These are phyloP conservation scores for Aspergillus heteromorphus DNA, from an alignment of 495 filamentous ascomycete genomes.

Conservation along the genomic window DNA sequence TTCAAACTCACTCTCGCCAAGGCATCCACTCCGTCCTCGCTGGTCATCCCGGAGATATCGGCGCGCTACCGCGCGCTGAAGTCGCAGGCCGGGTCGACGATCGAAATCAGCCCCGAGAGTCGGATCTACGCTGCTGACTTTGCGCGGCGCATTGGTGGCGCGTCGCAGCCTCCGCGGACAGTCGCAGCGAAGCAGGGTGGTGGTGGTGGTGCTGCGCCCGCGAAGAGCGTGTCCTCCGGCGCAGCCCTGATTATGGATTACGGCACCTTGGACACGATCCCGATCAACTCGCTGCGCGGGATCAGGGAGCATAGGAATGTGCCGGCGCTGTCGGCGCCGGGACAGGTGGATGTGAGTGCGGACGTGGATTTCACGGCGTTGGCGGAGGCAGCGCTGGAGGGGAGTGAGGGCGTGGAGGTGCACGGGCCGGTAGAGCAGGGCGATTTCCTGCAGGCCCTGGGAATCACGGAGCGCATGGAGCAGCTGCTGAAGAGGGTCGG, in stretches of 20 bases:
- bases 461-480: slow-evolving; percentile 71
- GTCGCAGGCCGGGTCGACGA: slow-evolving; percentile 54
- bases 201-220: slow-evolving; percentile 9
- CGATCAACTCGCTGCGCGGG: slow-evolving; percentile 80
- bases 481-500: slow-evolving; percentile 50
- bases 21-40: slow-evolving; percentile 69
- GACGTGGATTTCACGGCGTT: slow-evolving; percentile 89
- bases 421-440: slow-evolving; percentile 91
- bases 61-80: slow-evolving; percentile 73
- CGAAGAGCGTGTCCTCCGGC: slow-evolving; percentile 62
- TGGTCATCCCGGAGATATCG: slow-evolving; percentile 80
- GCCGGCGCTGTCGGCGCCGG: slow-evolving; percentile 70
- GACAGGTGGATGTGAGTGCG: slow-evolving; percentile 76
- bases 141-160: slow-evolving; percentile 74
- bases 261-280: slow-evolving; percentile 71
- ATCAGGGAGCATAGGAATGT: slow-evolving; percentile 69
- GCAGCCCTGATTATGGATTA: slow-evolving; percentile 93
- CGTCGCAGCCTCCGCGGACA: slow-evolving; percentile 34
- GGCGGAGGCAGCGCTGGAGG: slow-evolving; percentile 70
- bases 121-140: slow-evolving; percentile 74
- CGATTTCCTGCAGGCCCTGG: slow-evolving; percentile 70
- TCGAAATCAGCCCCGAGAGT: slow-evolving; percentile 86
- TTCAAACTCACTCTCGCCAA: slow-evolving; percentile 79
- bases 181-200: slow-evolving; percentile 5
- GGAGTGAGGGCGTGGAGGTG: slow-evolving; percentile 76